Base-by-base conservation (phyloP, 129 eudicot genomes). In the Flaveria ramosissima region DNA sequence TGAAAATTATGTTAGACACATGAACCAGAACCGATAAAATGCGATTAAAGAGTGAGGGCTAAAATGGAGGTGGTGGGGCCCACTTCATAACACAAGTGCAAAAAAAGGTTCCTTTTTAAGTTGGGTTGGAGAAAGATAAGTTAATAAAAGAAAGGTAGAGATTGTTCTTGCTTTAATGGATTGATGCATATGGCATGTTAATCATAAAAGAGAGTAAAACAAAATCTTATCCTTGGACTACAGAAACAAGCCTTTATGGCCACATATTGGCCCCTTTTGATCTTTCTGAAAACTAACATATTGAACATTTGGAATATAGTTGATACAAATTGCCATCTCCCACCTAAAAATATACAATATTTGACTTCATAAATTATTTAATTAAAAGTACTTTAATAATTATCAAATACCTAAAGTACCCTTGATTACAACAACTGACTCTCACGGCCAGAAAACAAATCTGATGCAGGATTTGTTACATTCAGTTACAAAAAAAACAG, bases 161-260 rank as follows among this genome's bases (percentile, higher is more conserved):
- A 71, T 57, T 78, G 84, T 51, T 60, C 21, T 81, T 83, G 82
- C 72, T 70, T 69, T 50, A 43, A 72, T 82, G 83, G 85, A 82
- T 27, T 63, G 80, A 70, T 77, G 85, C 79, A 68, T 80, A 72
- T 84, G 86, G 82, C 88, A 68, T 80, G 78, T 73, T 79, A 74
- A 84, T 84, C 82, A 84, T 73, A 76, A 78, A 85, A 77, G 71
- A 75, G 84, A 81, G 79, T 81, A 81, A 73, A 69, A 78, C 84
- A 78, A 80, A 67, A 83, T 69, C 84, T 83, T 87, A 62, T 81
- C 81, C 20, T 8, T 82, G 13, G 41, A 39, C 39, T 50, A 70
- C 17, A 45, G 73, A 70, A 73, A 70, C 76, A 85, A 75, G 76
- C 71, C 32, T 74, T 77, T 71, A 23, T 78, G 78, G 81, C 86